These are phyloP conservation scores for Kurtzmaniella quercitrusa DNA, from an alignment of 1,139 yeast genomes.

Conservation along the genomic window DNA sequence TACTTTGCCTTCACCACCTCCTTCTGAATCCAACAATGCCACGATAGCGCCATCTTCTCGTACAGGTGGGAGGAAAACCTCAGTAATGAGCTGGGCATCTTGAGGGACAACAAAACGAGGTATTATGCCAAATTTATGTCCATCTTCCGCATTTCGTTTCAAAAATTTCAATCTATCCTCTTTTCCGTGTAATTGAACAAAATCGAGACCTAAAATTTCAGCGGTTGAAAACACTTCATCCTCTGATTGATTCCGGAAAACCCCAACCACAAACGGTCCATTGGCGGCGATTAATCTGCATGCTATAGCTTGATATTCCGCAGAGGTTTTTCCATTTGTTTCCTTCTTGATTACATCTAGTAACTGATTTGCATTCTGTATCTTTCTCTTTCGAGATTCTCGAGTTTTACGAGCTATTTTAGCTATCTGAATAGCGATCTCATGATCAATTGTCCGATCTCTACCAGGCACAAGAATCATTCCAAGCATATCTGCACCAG, in stretches of 20 bases:
- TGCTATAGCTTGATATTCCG: constrained; percentile 33
- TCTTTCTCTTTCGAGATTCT: constrained; percentile 13
- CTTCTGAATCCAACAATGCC: constrained; percentile 78
- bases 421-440: constrained; percentile 54
- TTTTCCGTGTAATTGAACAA: constrained; percentile 86
- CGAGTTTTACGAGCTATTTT: constrained; percentile 21
- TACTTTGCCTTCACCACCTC: constrained; percentile 84
- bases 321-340: constrained; percentile 14
- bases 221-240: constrained; percentile 54
- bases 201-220: constrained; percentile 53
- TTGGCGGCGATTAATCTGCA: constrained; percentile 30
- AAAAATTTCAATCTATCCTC: constrained; percentile 62
- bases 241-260: constrained; percentile 75
- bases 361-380: constrained; percentile 19
- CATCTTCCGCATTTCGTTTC: constrained; percentile 21
- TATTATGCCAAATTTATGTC: constrained; percentile 54
- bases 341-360: constrained; percentile 10
- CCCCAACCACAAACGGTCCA: constrained; percentile 84
- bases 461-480: constrained; percentile 83
- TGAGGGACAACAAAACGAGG: constrained; percentile 65
- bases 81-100: constrained; percentile 29
- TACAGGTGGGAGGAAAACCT: constrained; percentile 13
- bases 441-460: constrained; percentile 59
- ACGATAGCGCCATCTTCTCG: constrained; percentile 33
- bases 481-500: constrained; percentile 78